Evolutionary conservation across 2,329 filamentous ascomycete genomes (phyloP), one percentile per base, ranked within the genome.

Genomic region (Claviceps monticola): DNA sequence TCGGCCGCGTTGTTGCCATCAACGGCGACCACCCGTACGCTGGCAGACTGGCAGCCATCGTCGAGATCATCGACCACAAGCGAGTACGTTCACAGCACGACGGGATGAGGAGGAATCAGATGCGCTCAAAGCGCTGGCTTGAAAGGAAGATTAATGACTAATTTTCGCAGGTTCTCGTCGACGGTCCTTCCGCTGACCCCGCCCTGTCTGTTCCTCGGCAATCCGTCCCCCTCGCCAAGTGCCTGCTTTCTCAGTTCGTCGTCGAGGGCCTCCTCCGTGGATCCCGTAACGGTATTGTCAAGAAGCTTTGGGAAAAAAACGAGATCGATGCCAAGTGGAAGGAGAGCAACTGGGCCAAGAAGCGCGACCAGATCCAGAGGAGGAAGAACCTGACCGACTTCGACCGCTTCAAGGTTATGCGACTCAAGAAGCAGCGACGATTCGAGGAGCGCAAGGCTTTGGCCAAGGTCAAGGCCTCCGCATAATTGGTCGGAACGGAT

Each of bases 31-130:
- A 89, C 69, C 83, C 84, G 65, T 86, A 76, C 78, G 76, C 78
- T 64, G 90, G 90, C 77, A 87, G 87, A 72, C 82, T 97, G 66
- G 94, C 90, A 67, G 78, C 84, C 67, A 91, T 98, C 69, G 89
- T 95, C 75, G 91, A 98, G 84, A 97, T 98, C 75, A 93, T 98
- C 78, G 93, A 98, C 78, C 91, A 98, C 86, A 96, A 95, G 83
- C 89, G 93, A 77, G 93, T 98, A 95, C 71, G 93, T 88, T 69
- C 34, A 50, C n/a, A 8, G n/a, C 23, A n/a, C 16, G 19, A 21
- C 48, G 38, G 26, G 21, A 16, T 14, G 4, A 6, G 16, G 29
- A 6, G 34, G n/a, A 16, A 19, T 11, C 2, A 1, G 29, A 34
- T 23, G 21, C 21, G 23, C 17, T 13, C 14, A 29, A 17, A 21